Evolutionary conservation across 495 filamentous ascomycete genomes (phyloP).

Genomic region (Penicillium ucsense): DNA sequence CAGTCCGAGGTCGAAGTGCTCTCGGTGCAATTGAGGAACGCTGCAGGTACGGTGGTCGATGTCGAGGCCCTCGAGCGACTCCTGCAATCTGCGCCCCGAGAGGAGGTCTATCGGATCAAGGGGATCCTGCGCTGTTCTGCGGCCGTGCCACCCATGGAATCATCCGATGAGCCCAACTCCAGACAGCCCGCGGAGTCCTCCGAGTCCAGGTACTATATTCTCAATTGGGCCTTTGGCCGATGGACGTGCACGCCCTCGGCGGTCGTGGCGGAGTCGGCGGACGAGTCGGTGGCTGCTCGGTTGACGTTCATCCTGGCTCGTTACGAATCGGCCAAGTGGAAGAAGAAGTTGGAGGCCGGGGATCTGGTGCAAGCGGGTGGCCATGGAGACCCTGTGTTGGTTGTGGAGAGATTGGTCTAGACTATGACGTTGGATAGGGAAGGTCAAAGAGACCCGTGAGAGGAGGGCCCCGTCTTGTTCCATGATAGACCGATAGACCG

Average conservation of each 20-base stretch:
- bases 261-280: constrained; percentile 28
- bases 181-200: constrained; percentile 2
- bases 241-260: constrained; percentile 74
- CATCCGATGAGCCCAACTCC: constrained; percentile 34
- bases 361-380: constrained; percentile 43
- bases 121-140: constrained; percentile 57
- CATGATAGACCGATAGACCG: too few species aligned
- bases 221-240: constrained; percentile 96
- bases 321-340: constrained; percentile 83
- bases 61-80: constrained; percentile 53
- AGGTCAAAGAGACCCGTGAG: too few species aligned
- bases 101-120: constrained; percentile 94
- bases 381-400: constrained; percentile 18
- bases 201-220: constrained; percentile 49
- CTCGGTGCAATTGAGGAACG: constrained; percentile 54
- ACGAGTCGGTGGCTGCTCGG: constrained; percentile 44
- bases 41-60: constrained; percentile 43
- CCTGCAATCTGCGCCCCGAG: constrained; percentile 63
- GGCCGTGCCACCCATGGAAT: constrained; percentile 44
- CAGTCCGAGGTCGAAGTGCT: constrained; percentile 87
- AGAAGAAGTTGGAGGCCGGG: constrained; percentile 63
- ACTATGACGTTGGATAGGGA: neutral
- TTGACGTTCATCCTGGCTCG: constrained; percentile 81
- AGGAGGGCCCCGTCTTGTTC: too few species aligned
- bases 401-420: constrained; percentile 32